A percentile compares a stretch with the other conserved stretches of the same genome.
phyloP scores from a whole-genome alignment of 192 early-diverging fungal genomes.

The Backusella liffmaniae region DNA sequence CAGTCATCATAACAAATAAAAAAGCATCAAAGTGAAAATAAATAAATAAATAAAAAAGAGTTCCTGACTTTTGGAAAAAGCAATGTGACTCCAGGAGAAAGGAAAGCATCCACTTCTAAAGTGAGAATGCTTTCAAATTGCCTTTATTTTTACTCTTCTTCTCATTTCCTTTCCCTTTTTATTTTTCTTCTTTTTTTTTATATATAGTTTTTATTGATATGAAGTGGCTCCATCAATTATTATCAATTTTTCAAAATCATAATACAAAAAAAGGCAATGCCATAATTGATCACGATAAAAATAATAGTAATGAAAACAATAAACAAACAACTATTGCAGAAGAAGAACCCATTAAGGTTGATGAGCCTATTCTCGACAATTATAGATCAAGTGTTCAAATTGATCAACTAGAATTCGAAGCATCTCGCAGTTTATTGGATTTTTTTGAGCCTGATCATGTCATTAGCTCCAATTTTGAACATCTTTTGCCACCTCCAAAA shows the following conservation, averaged over 20 bases:
- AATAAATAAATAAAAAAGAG: not conserved
- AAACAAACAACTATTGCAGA: not conserved
- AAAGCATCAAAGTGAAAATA: not conserved
- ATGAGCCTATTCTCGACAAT: not conserved
- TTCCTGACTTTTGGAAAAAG: not conserved
- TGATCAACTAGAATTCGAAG: not conserved
- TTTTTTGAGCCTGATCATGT: not conserved
- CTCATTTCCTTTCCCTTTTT: not conserved
- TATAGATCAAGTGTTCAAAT: not conserved
- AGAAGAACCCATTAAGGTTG: not conserved
- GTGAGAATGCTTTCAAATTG: not conserved
- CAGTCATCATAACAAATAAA: not conserved
- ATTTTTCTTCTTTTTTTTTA: not conserved
- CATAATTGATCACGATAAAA: not conserved
- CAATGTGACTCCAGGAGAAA: constrained; percentile 7
- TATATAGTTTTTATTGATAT: not conserved
- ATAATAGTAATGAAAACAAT: not conserved
- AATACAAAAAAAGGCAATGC: not conserved
- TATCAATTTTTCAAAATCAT: not conserved
- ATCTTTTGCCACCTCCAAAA: not conserved
- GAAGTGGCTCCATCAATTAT: not conserved
- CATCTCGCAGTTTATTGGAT: not conserved
- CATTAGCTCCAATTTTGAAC: not conserved
- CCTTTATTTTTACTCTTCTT: not conserved
- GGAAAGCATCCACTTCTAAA: not conserved